Evolutionary conservation across 2,329 filamentous ascomycete species (phyloP).

Genomic region (Exophiala lecanii-corni): DNA sequence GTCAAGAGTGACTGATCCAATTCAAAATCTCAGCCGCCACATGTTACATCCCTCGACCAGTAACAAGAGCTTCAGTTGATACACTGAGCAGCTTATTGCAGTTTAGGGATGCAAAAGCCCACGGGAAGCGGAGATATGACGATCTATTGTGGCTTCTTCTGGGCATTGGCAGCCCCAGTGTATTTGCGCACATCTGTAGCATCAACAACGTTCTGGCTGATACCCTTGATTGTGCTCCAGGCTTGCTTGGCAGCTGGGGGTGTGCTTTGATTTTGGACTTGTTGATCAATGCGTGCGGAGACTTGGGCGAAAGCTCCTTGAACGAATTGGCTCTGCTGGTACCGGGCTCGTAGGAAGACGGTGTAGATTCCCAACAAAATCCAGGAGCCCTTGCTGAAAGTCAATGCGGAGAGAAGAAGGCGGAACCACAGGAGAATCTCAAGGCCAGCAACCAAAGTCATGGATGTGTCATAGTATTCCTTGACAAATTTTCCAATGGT

Average conservation of each 20-base stretch:
- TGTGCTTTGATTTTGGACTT: slow-evolving; percentile 79
- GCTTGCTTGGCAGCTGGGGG: slow-evolving; percentile 72
- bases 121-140: too few species aligned
- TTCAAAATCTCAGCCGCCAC: too few species aligned
- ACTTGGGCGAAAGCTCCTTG: slow-evolving; percentile 72
- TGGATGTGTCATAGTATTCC: slow-evolving; percentile 94
- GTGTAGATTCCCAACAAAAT: slow-evolving; percentile 82
- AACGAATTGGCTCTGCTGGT: slow-evolving; percentile 87
- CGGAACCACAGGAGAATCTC: slow-evolving; percentile 87
- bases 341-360: slow-evolving; percentile 84
- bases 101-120: too few species aligned
- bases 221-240: slow-evolving; percentile 75
- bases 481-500: slow-evolving; percentile 91
- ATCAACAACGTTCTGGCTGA: slow-evolving; percentile 69
- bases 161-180: slow-evolving; percentile 44
- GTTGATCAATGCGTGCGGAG: slow-evolving; percentile 70
- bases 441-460: slow-evolving; percentile 84
- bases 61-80: too few species aligned
- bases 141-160: slow-evolving; percentile 47
- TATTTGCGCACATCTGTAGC: slow-evolving; percentile 75
- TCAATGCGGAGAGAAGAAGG: slow-evolving; percentile 70
- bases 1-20: too few species aligned
- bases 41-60: too few species aligned
- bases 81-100: too few species aligned
- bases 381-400: slow-evolving; percentile 90